Evolutionary conservation across 1,284 basidiomycete genomes (phyloP).

Genomic region (Leccinum insigne): DNA sequence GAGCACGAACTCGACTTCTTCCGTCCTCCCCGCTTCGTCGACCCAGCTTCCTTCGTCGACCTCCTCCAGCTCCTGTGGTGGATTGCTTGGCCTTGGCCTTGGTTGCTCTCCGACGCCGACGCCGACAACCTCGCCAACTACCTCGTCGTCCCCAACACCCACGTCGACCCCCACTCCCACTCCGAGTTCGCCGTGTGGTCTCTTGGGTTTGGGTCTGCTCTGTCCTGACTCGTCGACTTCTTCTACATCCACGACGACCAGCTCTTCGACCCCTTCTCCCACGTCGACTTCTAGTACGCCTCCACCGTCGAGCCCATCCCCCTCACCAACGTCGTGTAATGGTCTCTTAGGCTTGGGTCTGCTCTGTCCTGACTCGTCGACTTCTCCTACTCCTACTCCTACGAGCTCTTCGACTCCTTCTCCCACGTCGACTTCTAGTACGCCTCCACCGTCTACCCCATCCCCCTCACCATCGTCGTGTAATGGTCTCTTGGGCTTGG

Average conservation of each 20-base stretch:
- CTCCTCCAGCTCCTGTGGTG: slow-evolving; percentile 13
- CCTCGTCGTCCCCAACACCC: not conserved
- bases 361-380: not conserved
- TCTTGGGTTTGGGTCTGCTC: slow-evolving; percentile 15
- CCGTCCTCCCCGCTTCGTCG: slow-evolving; percentile 13
- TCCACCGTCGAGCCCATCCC: not conserved
- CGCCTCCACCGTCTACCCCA: no score
- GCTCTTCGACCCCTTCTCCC: not conserved
- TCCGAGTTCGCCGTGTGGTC: slow-evolving; percentile 15
- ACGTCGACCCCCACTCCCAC: not conserved
- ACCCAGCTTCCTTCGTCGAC: slow-evolving; percentile 5
- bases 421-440: no score
- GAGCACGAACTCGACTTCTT: slow-evolving; percentile 8
- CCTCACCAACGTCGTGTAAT: not conserved
- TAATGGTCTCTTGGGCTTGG: slow-evolving; percentile 15
- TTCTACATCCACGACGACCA: slow-evolving; percentile 10
- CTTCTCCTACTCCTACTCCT: no score
- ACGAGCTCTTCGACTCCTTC: not conserved
- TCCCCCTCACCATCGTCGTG: slow-evolving; percentile 9
- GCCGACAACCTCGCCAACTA: not conserved
- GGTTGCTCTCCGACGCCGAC: slow-evolving; percentile 13
- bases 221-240: slow-evolving; percentile 11
- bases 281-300: not conserved
- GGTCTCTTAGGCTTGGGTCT: not conserved
- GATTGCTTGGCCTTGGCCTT: slow-evolving; percentile 12